phyloP scores from a whole-genome alignment of 1,139 yeast species.

The Eremothecium coryli region DNA sequence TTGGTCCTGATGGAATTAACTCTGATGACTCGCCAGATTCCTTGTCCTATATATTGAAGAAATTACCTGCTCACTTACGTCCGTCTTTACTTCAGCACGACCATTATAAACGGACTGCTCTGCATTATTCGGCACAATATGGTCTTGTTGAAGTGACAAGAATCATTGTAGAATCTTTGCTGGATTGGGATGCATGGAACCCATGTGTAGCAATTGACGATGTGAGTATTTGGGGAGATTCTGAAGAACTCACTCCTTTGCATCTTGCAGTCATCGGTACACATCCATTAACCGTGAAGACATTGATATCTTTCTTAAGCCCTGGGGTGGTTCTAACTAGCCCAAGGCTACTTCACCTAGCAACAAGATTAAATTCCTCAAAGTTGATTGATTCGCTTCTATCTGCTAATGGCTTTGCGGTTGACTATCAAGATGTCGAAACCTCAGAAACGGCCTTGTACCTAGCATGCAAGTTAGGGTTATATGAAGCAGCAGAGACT shows the following conservation, averaged over 20 bases:
- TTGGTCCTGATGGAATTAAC: constrained; percentile 61
- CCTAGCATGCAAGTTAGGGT: constrained; percentile 63
- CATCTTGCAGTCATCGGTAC: constrained; percentile 76
- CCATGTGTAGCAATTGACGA: constrained; percentile 48
- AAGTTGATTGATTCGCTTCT: constrained; percentile 49
- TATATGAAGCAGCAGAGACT: constrained; percentile 44
- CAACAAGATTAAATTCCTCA: constrained; percentile 59
- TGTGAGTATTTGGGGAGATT: constrained; percentile 64
- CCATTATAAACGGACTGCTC: constrained; percentile 70
- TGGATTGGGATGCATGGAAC: constrained; percentile 45
- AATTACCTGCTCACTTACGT: constrained; percentile 45
- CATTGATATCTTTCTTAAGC: constrained; percentile 43
- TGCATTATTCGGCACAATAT: constrained; percentile 84
- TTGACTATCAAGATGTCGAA: constrained; percentile 54
- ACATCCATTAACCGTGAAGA: constrained; percentile 69
- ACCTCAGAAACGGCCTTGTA: constrained; percentile 74
- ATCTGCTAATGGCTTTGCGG: constrained; percentile 48
- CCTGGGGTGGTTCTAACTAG: constrained; percentile 34
- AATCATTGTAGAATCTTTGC: constrained; percentile 45
- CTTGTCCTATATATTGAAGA: constrained; percentile 43
- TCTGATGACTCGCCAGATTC: constrained; percentile 47
- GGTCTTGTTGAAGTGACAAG: constrained; percentile 62
- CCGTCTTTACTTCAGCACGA: constrained; percentile 56
- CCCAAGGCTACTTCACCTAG: constrained; percentile 52
- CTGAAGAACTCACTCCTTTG: constrained; percentile 72